Percentiles rank a stretch among this genome's conserved stretches.
These are phyloP conservation scores for Alternaria ethzedia DNA, from an alignment of 2,329 filamentous ascomycete genomes.

Conservation along the genomic window DNA sequence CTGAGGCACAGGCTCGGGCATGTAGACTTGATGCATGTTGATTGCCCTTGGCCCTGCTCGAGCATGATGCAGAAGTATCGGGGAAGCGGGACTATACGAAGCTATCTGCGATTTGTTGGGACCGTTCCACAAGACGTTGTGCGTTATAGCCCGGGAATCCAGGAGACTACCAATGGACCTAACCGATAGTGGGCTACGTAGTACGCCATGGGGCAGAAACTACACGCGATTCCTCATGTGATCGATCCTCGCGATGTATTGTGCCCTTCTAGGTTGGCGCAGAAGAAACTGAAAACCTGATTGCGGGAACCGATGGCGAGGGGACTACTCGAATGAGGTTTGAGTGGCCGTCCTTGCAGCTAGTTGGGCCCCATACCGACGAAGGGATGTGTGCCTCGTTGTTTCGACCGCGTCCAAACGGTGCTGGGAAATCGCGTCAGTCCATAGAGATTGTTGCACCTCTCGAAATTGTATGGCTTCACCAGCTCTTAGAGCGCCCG, in stretches of 20 bases:
- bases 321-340: not conserved
- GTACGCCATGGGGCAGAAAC: not conserved
- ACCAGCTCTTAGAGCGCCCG: not conserved
- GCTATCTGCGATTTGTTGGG: not conserved
- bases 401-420: not conserved
- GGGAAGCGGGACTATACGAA: not conserved
- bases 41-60: not conserved
- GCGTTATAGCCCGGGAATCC: not conserved
- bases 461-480: not conserved
- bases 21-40: not conserved
- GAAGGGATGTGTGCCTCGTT: not conserved
- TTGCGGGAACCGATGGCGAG: not conserved
- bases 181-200: not conserved
- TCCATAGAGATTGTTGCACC: not conserved
- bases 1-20: no score
- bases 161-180: not conserved
- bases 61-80: not conserved
- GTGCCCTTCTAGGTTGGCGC: not conserved
- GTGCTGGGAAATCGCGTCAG: not conserved
- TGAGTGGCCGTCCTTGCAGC: not conserved
- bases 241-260: not conserved
- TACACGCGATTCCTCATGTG: not conserved
- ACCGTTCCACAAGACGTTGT: not conserved
- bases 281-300: not conserved
- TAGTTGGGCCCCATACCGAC: not conserved